phyloP scores from a whole-genome alignment of 2,329 filamentous ascomycete genomes.

The Ciborinia camelliae region DNA sequence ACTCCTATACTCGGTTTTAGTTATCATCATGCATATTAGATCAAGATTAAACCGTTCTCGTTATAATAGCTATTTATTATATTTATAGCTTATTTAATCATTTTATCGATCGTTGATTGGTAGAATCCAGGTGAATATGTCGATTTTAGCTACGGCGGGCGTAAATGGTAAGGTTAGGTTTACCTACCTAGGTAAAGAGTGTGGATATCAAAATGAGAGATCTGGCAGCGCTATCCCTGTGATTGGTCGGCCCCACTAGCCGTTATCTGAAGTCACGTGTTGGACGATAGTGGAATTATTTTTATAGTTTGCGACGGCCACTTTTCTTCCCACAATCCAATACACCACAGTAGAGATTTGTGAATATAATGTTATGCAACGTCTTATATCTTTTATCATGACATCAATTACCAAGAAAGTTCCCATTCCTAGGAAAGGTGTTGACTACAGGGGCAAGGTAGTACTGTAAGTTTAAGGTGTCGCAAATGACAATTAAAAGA shows the following conservation, averaged over 20 bases:
- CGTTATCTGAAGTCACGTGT: background rate
- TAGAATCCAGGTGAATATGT: no score
- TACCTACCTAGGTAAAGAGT: no score
- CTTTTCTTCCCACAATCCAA: background rate
- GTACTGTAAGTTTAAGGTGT: conserved; percentile 55
- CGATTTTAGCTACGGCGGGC: no score
- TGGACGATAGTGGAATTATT: background rate
- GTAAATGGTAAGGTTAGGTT: no score
- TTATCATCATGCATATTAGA: no score
- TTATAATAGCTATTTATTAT: no score
- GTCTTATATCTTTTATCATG: conserved; percentile 52
- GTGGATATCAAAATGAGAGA: background rate
- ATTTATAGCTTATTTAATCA: no score
- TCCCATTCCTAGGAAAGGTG: conserved; percentile 80
- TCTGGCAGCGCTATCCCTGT: background rate
- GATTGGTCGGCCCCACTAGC: no score
- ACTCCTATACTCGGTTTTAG: no score
- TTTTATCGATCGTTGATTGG: no score
- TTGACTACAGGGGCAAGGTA: conserved; percentile 90
- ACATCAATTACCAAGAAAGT: conserved; percentile 61
- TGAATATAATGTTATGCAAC: conserved; percentile 35
- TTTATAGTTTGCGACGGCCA: background rate
- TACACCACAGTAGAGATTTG: background rate
- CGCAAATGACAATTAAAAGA: background rate
- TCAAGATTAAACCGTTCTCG: no score